Evolutionary conservation across 768 basidiomycete species (phyloP), one percentile per base, ranked within the genome.

Genomic region (Serendipita indica): DNA sequence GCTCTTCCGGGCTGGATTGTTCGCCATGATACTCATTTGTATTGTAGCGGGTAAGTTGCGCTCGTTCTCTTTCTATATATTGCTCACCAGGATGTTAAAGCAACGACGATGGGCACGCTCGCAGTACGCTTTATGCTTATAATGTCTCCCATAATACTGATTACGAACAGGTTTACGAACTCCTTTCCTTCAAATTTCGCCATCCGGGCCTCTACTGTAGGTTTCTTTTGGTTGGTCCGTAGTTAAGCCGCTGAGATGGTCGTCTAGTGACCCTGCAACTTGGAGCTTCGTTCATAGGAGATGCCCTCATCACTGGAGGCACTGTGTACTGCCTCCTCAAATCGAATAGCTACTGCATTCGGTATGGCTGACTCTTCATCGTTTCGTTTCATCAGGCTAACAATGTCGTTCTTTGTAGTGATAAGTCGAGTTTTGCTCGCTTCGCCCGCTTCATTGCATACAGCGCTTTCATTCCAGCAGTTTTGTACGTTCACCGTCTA

Each of bases 241-340:
- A n/a, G 35, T 43, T 5, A n/a, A 6, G 5, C 16, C 16, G 41
- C 16, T 43, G 5, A 43, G 7, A 5, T 18, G 5, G 5, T 43
- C 35, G 12, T 37, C 20, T 54, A 54, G 49, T 54, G 2, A 7
- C 25, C 3, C 22, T 33, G 12, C 49, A 54, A 33, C 25, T 54
- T 10, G 49, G 22, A 28, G 30, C 22, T 10, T 54, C 49, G 7
- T 54, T 54, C 30, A n/a, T 54, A 10, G 22, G 49, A 4, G 49
- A 54, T 30, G 49, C 49, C 7, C 32, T 54, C 49, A 54, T 54
- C 25, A 54, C 22, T 30, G 32, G 22, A 25, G 49, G 49, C n/a
- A 54, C 49, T 10, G 49, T 54, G n/a, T 54, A 54, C 25, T 54
- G 49, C 30, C 49, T 54, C 25, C 7, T 54, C 4, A 54, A 54